Evolutionary conservation across 2,329 filamentous ascomycete species (phyloP).

Genomic region (Lachnellula arida): DNA sequence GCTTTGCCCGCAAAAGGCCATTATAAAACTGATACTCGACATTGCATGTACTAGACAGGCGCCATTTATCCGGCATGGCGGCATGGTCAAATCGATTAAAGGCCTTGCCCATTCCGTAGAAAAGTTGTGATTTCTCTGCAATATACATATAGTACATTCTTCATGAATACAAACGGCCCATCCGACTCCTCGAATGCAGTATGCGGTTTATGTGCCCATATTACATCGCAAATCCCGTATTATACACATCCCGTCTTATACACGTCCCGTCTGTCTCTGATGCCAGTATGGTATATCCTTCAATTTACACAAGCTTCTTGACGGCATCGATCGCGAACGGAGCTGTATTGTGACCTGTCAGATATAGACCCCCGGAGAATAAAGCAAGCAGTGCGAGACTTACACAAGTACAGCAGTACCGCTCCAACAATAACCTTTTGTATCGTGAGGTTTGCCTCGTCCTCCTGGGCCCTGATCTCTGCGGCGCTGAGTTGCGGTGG

Average conservation of each 20-base stretch:
- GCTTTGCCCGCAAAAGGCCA: no score
- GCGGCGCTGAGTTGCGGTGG: conserved; percentile 65
- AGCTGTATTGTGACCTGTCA: conserved; percentile 35
- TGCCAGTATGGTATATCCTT: not conserved
- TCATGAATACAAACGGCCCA: not conserved
- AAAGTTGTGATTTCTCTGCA: not conserved
- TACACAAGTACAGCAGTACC: conserved; percentile 73
- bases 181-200: not conserved
- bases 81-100: not conserved
- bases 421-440: conserved; percentile 62
- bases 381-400: conserved; percentile 28
- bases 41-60: no score
- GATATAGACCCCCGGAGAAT: not conserved
- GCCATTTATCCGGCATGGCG: no score
- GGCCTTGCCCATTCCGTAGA: not conserved
- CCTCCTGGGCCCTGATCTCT: conserved; percentile 67
- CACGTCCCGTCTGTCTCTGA: not conserved
- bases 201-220: not conserved
- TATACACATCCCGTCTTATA: not conserved
- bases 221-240: not conserved
- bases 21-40: no score
- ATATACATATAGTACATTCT: not conserved
- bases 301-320: conserved; percentile 43
- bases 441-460: conserved; percentile 61
- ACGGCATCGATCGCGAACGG: conserved; percentile 52